Conservation (phyloP, 2,329 filamentous ascomycete species). For the Paecilomyces variotii region DNA sequence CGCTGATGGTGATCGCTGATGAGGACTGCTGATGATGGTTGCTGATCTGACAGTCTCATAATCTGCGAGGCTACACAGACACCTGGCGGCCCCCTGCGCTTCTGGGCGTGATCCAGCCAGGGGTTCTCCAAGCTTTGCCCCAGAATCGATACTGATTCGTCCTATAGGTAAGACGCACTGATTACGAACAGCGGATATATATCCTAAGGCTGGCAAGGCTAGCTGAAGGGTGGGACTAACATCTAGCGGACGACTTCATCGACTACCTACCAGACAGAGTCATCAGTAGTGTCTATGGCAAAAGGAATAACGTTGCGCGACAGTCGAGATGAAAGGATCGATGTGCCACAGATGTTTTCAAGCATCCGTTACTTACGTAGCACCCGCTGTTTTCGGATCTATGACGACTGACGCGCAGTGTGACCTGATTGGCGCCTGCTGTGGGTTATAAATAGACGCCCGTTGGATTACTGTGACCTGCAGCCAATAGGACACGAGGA, state of each 20-base stretch:
- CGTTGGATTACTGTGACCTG: background rate
- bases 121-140: background rate
- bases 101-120: background rate
- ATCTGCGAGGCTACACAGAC: no score
- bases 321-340: no score
- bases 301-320: no score
- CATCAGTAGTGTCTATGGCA: no score
- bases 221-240: no score
- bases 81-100: background rate
- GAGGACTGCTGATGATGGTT: background rate
- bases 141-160: background rate
- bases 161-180: background rate
- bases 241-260: no score
- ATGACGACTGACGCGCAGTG: background rate
- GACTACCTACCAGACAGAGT: no score
- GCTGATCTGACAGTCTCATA: background rate
- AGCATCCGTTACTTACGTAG: background rate
- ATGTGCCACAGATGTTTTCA: background rate
- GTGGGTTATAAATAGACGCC: background rate
- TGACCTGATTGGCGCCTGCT: background rate
- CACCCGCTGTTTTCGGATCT: background rate
- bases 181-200: background rate
- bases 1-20: background rate
- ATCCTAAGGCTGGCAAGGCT: background rate
- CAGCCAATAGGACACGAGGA: background rate